Conservation (phyloP, 2,329 filamentous ascomycete species). For the Aspergillus cejpii region DNA sequence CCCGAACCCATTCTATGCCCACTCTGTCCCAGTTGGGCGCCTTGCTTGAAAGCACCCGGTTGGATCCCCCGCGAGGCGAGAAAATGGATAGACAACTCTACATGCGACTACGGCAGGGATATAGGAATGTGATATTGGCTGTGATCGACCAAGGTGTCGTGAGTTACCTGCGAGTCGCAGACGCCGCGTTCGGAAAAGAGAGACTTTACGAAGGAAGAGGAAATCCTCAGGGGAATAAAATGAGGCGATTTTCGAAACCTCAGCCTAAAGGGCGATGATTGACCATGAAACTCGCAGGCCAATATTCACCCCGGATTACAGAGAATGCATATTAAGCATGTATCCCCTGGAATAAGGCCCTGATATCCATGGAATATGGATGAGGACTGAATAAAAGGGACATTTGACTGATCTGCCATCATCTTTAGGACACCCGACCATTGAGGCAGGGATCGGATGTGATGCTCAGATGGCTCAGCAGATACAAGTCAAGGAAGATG, state of each 20-base stretch:
- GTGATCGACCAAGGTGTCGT: constrained; percentile 85
- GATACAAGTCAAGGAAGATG: background rate
- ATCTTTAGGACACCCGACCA: constrained; percentile 45
- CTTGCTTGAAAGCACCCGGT: constrained; percentile 67
- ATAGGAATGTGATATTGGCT: constrained; percentile 75
- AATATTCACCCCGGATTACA: background rate
- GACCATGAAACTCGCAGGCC: background rate
- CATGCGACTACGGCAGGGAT: constrained; percentile 73
- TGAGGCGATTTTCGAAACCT: constrained; percentile 23
- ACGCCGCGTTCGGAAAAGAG: constrained; percentile 73
- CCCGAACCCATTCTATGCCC: constrained; percentile 60
- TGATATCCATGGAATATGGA: constrained; percentile 18
- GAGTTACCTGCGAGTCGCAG: constrained; percentile 75
- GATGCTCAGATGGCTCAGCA: constrained; percentile 34
- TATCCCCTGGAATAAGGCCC: constrained; percentile 28
- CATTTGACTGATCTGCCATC: constrained; percentile 39
- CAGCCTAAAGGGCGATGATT: constrained; percentile 30
- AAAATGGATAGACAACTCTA: constrained; percentile 55
- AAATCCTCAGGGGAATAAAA: constrained; percentile 25
- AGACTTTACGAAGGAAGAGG: constrained; percentile 53
- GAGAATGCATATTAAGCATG: constrained; percentile 8
- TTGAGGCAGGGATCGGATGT: constrained; percentile 25
- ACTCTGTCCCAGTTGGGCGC: constrained; percentile 63
- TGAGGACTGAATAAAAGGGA: constrained; percentile 24
- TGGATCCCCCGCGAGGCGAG: constrained; percentile 52